Conservation (phyloP, 371 early-diverging fungal species). For the Choanephora cucurbitarum region DNA sequence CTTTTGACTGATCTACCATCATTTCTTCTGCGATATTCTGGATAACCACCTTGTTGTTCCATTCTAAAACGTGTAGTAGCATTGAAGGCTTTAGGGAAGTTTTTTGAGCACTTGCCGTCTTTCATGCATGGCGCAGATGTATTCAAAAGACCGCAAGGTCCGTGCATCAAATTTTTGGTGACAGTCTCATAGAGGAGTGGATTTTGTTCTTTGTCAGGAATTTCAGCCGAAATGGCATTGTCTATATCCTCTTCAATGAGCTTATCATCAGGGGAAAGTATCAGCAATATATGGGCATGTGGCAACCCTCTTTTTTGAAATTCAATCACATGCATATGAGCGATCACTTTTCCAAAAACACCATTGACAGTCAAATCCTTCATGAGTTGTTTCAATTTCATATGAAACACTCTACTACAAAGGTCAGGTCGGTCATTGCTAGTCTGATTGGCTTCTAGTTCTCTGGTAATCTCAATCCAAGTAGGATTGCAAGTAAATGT, state of each 20-base stretch:
- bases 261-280: conserved; percentile 21
- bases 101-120: conserved; percentile 6
- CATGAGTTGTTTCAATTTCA: conserved; percentile 19
- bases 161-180: conserved; percentile 32
- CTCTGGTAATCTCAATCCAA: conserved; percentile 29
- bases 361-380: conserved; percentile 12
- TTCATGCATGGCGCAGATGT: conserved; percentile 31
- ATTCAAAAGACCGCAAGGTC: conserved; percentile 25
- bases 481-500: conserved; percentile 39
- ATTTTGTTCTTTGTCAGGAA: conserved; percentile 18
- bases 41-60: background rate
- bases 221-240: conserved; percentile 29
- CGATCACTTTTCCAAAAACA: background rate
- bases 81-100: conserved; percentile 1
- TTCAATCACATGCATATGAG: conserved; percentile 4
- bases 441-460: conserved; percentile 14
- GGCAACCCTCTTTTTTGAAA: conserved; percentile 35
- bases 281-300: conserved; percentile 33
- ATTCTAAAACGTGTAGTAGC: background rate
- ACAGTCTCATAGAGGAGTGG: conserved; percentile 29
- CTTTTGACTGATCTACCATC: background rate
- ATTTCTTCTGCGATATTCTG: background rate
- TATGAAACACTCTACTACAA: conserved; percentile 20
- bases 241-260: conserved; percentile 22
- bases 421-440: conserved; percentile 25